phyloP scores from a whole-genome alignment of 352 stramenopile species.

The Globisporangium megalacanthum region DNA sequence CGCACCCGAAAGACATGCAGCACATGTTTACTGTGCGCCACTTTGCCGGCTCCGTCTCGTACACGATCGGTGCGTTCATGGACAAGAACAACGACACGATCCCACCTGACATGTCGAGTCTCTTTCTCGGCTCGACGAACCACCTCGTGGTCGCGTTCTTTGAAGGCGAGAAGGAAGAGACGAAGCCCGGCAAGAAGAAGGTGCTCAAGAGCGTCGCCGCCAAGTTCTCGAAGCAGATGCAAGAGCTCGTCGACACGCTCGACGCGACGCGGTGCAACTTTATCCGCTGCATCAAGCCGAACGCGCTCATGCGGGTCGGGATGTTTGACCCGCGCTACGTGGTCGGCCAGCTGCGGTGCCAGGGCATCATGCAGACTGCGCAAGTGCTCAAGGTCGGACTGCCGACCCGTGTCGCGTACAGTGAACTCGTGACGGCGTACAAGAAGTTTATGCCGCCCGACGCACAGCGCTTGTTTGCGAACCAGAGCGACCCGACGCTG shows the following conservation, averaged over 20 bases:
- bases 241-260: slow-evolving; percentile 73
- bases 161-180: slow-evolving; percentile 38
- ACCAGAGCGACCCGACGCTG: slow-evolving; percentile 67
- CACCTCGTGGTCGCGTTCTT: slow-evolving; percentile 64
- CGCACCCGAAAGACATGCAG: slow-evolving; percentile 87
- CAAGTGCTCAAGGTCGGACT: slow-evolving; percentile 84
- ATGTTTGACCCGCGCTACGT: slow-evolving; percentile 79
- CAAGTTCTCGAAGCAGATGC: slow-evolving; percentile 78
- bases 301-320: slow-evolving; percentile 64
- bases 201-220: slow-evolving; percentile 58
- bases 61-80: slow-evolving; percentile 87
- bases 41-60: slow-evolving; percentile 87
- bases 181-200: slow-evolving; percentile 72
- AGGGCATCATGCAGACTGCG: slow-evolving; percentile 85
- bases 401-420: slow-evolving; percentile 77
- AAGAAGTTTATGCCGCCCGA: slow-evolving; percentile 66
- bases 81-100: slow-evolving; percentile 92
- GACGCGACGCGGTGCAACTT: slow-evolving; percentile 85
- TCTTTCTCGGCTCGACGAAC: slow-evolving; percentile 74
- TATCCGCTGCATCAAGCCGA: slow-evolving; percentile 88
- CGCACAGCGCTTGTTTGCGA: slow-evolving; percentile 60
- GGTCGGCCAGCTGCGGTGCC: slow-evolving; percentile 76
- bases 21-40: slow-evolving; percentile 88
- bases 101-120: slow-evolving; percentile 72
- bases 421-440: slow-evolving; percentile 60